phyloP scores from a whole-genome alignment of 176 grass and related monocot species.

The Poa pratensis region DNA sequence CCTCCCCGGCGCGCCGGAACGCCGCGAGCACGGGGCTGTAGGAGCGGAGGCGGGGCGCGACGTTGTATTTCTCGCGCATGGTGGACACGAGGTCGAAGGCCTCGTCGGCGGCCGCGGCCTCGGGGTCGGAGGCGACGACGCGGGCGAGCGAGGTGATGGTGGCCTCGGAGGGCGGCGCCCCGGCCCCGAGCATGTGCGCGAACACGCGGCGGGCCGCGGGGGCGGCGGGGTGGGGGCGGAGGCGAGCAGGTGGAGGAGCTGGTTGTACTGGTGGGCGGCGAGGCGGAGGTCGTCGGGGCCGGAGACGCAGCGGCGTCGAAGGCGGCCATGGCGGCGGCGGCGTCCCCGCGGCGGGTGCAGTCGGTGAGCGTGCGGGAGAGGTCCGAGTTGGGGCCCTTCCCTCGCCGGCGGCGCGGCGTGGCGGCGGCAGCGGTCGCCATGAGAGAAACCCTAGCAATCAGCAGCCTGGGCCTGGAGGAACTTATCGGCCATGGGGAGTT shows the following conservation, averaged over 20 bases:
- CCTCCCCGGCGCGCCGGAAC: slow-evolving; percentile 56
- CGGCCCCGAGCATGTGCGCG: slow-evolving; percentile 49
- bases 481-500: no score
- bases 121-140: slow-evolving; percentile 45
- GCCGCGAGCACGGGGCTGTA: slow-evolving; percentile 72
- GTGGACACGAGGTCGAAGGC: slow-evolving; percentile 67
- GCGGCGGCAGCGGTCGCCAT: no score
- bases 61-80: slow-evolving; percentile 70
- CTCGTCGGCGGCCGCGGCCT: slow-evolving; percentile 55
- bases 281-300: slow-evolving; percentile 30
- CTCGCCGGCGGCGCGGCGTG: no score
- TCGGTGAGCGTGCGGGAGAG: slow-evolving; percentile 46
- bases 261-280: slow-evolving; percentile 62
- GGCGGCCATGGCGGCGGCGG: slow-evolving; percentile 51
- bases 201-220: slow-evolving; percentile 59
- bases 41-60: slow-evolving; percentile 71
- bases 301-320: slow-evolving; percentile 41
- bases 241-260: slow-evolving; percentile 60
- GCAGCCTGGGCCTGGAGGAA: no score
- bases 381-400: no score
- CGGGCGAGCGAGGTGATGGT: slow-evolving; percentile 82
- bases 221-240: no score
- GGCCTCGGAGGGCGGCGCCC: slow-evolving; percentile 61
- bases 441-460: no score
- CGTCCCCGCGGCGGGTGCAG: slow-evolving; percentile 54